Evolutionary conservation across 768 basidiomycete species (phyloP).

Genomic region (Sarcomyxa edulis): DNA sequence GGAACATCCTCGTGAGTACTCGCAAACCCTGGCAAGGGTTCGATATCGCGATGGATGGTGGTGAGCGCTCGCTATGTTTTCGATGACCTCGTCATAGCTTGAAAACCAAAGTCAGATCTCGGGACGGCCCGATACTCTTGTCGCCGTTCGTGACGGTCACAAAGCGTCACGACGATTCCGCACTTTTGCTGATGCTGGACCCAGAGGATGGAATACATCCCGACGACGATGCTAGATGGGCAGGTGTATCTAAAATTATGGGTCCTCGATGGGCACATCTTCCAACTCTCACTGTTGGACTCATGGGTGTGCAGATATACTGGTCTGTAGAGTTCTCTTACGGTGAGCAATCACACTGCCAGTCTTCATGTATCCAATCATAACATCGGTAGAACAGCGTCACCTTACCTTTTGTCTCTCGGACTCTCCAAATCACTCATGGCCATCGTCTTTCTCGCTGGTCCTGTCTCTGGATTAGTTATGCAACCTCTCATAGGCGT

Average conservation of each 20-base stretch:
- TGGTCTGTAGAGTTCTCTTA: slow-evolving; percentile 98
- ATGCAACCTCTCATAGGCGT: slow-evolving; percentile 85
- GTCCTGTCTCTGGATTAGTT: slow-evolving; percentile 83
- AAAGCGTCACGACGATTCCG: too few species aligned
- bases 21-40: too few species aligned
- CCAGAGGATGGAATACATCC: slow-evolving; percentile 33
- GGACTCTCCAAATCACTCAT: slow-evolving; percentile 84
- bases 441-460: slow-evolving; percentile 90
- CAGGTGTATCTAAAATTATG: slow-evolving; percentile 51
- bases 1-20: too few species aligned
- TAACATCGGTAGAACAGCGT: slow-evolving; percentile 30
- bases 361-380: neutral
- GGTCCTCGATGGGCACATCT: slow-evolving; percentile 67
- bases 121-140: too few species aligned
- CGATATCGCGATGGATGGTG: too few species aligned
- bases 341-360: slow-evolving; percentile 33
- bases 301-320: slow-evolving; percentile 82
- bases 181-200: too few species aligned
- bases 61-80: too few species aligned
- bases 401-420: slow-evolving; percentile 86
- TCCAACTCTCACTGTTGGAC: slow-evolving; percentile 68
- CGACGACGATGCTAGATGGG: slow-evolving; percentile 29
- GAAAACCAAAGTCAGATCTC: too few species aligned
- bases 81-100: too few species aligned
- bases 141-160: too few species aligned